Conservation (phyloP, 1,284 basidiomycete genomes). For the Ustilago lituana region DNA sequence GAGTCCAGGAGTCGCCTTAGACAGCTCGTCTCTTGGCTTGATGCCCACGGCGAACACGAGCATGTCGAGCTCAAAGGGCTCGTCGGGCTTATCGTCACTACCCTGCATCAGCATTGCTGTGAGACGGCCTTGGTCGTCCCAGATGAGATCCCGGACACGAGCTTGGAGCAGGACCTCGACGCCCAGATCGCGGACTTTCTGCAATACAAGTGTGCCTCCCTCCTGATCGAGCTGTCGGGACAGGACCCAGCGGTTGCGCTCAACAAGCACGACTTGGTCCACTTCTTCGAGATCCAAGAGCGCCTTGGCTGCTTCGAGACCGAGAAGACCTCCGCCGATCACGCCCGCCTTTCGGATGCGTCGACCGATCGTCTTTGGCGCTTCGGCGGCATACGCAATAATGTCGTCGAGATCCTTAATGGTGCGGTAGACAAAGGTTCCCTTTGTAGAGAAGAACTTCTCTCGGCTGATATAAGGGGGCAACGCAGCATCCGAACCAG, state of each 20-base stretch:
- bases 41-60: constrained; percentile 70
- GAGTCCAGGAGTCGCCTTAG: constrained; percentile 55
- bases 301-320: constrained; percentile 80
- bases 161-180: constrained; percentile 74
- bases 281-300: constrained; percentile 74
- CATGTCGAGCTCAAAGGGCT: constrained; percentile 66
- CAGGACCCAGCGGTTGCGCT: constrained; percentile 75
- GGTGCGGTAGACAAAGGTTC: constrained; percentile 79
- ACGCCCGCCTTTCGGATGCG: constrained; percentile 70
- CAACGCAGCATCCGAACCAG: constrained; percentile 77
- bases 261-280: constrained; percentile 72
- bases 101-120: constrained; percentile 59
- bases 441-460: constrained; percentile 69
- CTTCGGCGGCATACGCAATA: constrained; percentile 48
- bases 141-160: constrained; percentile 68
- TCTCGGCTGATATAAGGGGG: constrained; percentile 73
- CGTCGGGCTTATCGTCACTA: constrained; percentile 61
- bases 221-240: constrained; percentile 78
- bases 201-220: constrained; percentile 77
- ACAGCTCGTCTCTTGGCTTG: constrained; percentile 77
- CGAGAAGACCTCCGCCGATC: constrained; percentile 78
- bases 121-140: constrained; percentile 44
- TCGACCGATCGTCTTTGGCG: constrained; percentile 39
- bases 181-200: constrained; percentile 76
- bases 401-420: constrained; percentile 69